A percentile compares a stretch with the other conserved stretches of the same genome.
phyloP scores from a whole-genome alignment of 345 rosid genomes.

The Citrus sinensis region DNA sequence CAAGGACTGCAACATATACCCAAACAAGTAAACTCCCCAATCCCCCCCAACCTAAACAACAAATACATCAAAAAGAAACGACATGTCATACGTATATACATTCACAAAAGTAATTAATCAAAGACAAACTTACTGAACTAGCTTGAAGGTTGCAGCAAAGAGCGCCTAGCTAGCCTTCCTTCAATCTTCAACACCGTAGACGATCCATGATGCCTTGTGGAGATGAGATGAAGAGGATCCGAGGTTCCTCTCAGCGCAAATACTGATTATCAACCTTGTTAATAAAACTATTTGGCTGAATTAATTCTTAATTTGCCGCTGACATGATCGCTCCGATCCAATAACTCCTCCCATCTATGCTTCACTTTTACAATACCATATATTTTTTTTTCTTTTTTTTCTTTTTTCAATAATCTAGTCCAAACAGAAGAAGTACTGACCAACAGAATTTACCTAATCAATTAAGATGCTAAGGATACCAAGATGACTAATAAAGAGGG shows the following conservation, averaged over 20 bases:
- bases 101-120: slow-evolving; percentile 12
- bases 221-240: slow-evolving; percentile 81
- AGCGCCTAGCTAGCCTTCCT: slow-evolving; percentile 11
- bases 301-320: slow-evolving; percentile 40
- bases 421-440: slow-evolving; percentile 12
- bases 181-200: slow-evolving; percentile 24
- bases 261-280: slow-evolving; percentile 36
- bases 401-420: slow-evolving; percentile 11
- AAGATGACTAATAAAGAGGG: slow-evolving; percentile 38
- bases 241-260: slow-evolving; percentile 90
- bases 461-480: slow-evolving; percentile 15
- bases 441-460: slow-evolving; percentile 10
- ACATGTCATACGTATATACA: slow-evolving; percentile 33
- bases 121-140: slow-evolving; percentile 31
- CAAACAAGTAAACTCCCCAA: slow-evolving; percentile 8
- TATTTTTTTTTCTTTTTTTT: neutral
- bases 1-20: slow-evolving; percentile 29
- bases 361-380: slow-evolving; percentile 16
- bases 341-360: slow-evolving; percentile 49
- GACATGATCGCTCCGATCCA: slow-evolving; percentile 93
- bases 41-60: slow-evolving; percentile 17
- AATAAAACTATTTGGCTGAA: slow-evolving; percentile 40
- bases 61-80: slow-evolving; percentile 20
- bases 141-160: slow-evolving; percentile 32
- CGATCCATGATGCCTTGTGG: slow-evolving; percentile 25